A percentile compares a stretch with the other conserved stretches of the same genome.
These are phyloP conservation scores for Hemisphaericaspora nanyangensis DNA, from an alignment of 805 yeast species.

Conservation along the genomic window DNA sequence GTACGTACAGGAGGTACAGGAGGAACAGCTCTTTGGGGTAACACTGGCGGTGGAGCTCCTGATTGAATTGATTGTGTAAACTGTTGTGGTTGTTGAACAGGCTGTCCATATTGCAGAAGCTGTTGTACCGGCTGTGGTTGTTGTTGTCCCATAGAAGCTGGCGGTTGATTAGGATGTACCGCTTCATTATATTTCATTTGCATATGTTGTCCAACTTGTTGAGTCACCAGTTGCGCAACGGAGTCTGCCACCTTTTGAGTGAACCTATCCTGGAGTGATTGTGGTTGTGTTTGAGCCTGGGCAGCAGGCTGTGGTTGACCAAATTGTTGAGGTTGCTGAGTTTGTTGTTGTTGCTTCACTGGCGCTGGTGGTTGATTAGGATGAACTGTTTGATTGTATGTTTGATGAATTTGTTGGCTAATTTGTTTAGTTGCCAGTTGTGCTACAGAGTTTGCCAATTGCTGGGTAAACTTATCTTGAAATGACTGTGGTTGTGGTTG, in stretches of 20 bases:
- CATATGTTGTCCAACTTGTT: slow-evolving; percentile 9
- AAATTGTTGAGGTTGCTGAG: slow-evolving; percentile 4
- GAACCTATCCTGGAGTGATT: neutral
- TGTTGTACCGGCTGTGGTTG: slow-evolving; percentile 5
- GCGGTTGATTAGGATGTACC: slow-evolving; percentile 18
- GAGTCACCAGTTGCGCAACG: slow-evolving; percentile 7
- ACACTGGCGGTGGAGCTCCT: slow-evolving; percentile 3
- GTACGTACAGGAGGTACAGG: slow-evolving; percentile 1
- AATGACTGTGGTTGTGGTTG: slow-evolving; percentile 2
- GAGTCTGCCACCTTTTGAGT: neutral
- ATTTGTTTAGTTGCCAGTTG: slow-evolving; percentile 7
- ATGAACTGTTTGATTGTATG: slow-evolving; percentile 15
- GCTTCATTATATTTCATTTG: slow-evolving; percentile 7
- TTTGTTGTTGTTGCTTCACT: slow-evolving; percentile 6
- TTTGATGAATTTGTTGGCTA: slow-evolving; percentile 8
- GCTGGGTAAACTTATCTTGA: slow-evolving; percentile 3
- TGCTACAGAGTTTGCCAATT: slow-evolving; percentile 1
- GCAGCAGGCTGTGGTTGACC: slow-evolving; percentile 1
- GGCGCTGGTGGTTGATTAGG: slow-evolving; percentile 6
- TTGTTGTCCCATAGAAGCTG: slow-evolving; percentile 6
- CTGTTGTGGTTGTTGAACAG: slow-evolving; percentile 4
- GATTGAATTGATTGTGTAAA: neutral
- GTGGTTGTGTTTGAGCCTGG: neutral
- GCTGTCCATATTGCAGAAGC: slow-evolving; percentile 5
- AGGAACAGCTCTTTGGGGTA: slow-evolving; percentile 7